These are phyloP conservation scores for Notholithocarpus densiflorus DNA, from an alignment of 306 rosid species.

Conservation along the genomic window DNA sequence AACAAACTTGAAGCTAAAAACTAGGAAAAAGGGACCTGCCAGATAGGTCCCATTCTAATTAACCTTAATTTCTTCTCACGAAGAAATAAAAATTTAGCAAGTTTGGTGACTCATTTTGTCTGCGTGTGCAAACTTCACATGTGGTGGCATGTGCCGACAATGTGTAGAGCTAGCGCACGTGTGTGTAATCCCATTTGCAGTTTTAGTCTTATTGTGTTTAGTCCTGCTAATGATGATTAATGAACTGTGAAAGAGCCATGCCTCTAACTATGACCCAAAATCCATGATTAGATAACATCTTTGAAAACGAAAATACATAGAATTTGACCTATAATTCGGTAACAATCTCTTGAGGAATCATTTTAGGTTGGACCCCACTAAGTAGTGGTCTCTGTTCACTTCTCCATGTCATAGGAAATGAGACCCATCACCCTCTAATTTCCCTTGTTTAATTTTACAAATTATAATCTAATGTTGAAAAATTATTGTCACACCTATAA, in stretches of 20 bases:
- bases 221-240: constrained; percentile 10
- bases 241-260: constrained; percentile 38
- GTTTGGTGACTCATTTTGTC: constrained; percentile 9
- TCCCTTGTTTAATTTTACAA: constrained; percentile 5
- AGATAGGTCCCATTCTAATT: no score
- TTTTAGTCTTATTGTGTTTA: constrained; percentile 8
- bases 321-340: constrained; percentile 33
- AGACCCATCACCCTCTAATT: constrained; percentile 15
- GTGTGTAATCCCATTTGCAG: constrained; percentile 40
- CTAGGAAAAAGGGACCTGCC: no score
- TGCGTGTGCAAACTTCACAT: constrained; percentile 14
- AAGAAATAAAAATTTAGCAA: neutral
- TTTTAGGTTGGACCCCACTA: constrained; percentile 58
- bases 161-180: constrained; percentile 42
- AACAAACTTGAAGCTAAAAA: no score
- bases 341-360: constrained; percentile 35
- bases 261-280: constrained; percentile 38
- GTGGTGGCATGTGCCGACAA: constrained; percentile 36
- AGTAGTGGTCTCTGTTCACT: constrained; percentile 31
- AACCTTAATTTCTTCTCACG: no score
- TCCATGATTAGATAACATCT: constrained; percentile 37
- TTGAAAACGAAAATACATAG: constrained; percentile 41
- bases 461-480: constrained; percentile 13
- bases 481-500: constrained; percentile 25
- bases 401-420: constrained; percentile 33